A percentile compares a stretch with the other conserved stretches of the same genome.
Conservation (phyloP, 768 basidiomycete species). For the Boletus rex-veris region DNA sequence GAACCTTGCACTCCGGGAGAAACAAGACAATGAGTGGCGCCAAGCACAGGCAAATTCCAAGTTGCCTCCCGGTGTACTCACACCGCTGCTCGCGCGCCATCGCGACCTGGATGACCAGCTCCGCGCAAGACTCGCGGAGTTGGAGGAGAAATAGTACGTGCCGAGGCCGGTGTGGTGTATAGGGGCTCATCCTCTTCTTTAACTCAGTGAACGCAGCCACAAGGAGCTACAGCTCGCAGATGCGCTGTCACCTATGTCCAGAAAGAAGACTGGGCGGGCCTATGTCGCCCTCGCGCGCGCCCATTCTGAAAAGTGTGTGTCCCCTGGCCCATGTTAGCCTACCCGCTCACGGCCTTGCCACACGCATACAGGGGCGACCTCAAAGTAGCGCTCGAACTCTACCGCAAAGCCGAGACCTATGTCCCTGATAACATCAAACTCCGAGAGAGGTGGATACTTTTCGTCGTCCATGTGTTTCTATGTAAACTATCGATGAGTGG, state of each 20-base stretch:
- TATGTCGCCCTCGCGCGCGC: constrained; percentile 82
- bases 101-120: constrained; percentile 69
- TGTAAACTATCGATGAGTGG: constrained; percentile 44
- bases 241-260: constrained; percentile 66
- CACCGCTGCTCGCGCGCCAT: constrained; percentile 60
- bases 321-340: neutral
- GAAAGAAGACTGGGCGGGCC: constrained; percentile 79
- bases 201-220: constrained; percentile 52
- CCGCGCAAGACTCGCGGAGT: constrained; percentile 57
- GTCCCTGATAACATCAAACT: constrained; percentile 86
- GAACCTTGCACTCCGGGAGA: constrained; percentile 20
- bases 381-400: constrained; percentile 75
- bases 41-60: constrained; percentile 9
- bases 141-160: constrained; percentile 71
- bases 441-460: constrained; percentile 83
- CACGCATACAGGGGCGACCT: constrained; percentile 59
- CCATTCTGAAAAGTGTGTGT: constrained; percentile 72
- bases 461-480: constrained; percentile 62
- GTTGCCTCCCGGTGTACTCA: constrained; percentile 43
- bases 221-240: constrained; percentile 60
- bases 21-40: constrained; percentile 8
- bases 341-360: no score
- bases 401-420: constrained; percentile 76
- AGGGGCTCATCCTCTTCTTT: constrained; percentile 11
- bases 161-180: neutral